These are phyloP conservation scores for Pichia paraexigua DNA, from an alignment of 805 yeast species.

Conservation along the genomic window DNA sequence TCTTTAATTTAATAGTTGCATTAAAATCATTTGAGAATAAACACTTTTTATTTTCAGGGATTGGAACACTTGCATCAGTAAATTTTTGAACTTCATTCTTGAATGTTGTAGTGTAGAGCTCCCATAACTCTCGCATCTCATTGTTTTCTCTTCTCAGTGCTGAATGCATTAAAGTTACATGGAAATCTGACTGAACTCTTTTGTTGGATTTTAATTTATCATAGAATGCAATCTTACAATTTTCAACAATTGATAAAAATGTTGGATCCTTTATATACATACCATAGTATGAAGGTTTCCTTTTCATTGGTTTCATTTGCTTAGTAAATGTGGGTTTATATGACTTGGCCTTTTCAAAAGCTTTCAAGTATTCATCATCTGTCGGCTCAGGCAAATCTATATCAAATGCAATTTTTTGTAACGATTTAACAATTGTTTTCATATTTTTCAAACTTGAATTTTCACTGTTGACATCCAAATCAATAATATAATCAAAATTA, in stretches of 20 bases:
- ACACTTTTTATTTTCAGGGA: constrained; percentile 3
- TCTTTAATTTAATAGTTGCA: constrained; percentile 35
- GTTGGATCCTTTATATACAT: constrained; percentile 26
- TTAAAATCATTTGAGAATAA: constrained; percentile 14
- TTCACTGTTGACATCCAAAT: constrained; percentile 37
- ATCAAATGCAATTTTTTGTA: constrained; percentile 37
- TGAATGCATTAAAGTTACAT: constrained; percentile 57
- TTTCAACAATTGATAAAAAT: not conserved
- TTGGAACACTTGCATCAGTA: not conserved
- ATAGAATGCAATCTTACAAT: constrained; percentile 1
- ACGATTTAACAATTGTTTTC: constrained; percentile 29
- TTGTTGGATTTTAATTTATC: constrained; percentile 20
- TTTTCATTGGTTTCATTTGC: constrained; percentile 13
- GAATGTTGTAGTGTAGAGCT: constrained; percentile 9
- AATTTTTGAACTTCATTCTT: not conserved
- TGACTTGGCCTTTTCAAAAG: constrained; percentile 44
- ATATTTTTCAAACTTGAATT: constrained; percentile 47
- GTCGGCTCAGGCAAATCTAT: constrained; percentile 34
- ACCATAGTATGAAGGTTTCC: constrained; percentile 39
- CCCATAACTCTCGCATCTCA: constrained; percentile 13
- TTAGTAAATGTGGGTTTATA: constrained; percentile 48
- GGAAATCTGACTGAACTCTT: constrained; percentile 49
- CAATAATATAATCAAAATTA: constrained; percentile 56
- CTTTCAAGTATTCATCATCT: constrained; percentile 33
- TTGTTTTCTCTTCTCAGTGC: constrained; percentile 13